Evolutionary conservation across 345 rosid genomes (phyloP).

Genomic region (Schrenkiella parvula): DNA sequence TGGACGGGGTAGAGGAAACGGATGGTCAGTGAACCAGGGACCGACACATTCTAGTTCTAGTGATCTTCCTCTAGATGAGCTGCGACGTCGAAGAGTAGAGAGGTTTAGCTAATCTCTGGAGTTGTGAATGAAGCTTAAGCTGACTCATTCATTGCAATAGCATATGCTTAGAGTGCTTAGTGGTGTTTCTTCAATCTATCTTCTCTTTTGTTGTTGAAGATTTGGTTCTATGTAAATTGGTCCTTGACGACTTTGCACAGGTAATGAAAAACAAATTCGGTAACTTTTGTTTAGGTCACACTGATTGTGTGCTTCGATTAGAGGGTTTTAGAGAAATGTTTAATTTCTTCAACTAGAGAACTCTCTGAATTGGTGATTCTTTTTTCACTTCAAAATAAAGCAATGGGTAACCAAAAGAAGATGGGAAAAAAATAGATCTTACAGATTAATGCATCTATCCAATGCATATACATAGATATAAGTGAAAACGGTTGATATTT

Average conservation of each 20-base stretch:
- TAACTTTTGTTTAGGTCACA: not conserved
- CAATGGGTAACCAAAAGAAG: no score
- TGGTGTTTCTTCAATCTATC: not conserved
- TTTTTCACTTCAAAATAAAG: not conserved
- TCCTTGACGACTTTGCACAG: not conserved
- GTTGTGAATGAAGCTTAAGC: constrained; percentile 12
- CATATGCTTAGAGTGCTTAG: not conserved
- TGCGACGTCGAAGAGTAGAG: constrained; percentile 78
- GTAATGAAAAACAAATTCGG: not conserved
- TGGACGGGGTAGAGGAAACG: constrained; percentile 33
- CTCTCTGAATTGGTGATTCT: not conserved
- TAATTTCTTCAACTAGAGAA: not conserved
- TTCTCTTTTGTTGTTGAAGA: constrained; percentile 24
- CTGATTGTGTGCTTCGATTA: not conserved
- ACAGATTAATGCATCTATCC: not conserved
- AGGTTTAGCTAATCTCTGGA: constrained; percentile 54
- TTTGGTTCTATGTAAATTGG: constrained; percentile 10
- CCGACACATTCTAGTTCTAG: constrained; percentile 19
- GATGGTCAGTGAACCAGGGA: constrained; percentile 29
- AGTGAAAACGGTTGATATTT: not conserved
- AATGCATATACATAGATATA: not conserved
- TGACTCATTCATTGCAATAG: constrained; percentile 3
- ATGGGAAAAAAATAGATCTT: no score
- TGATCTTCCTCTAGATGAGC: constrained; percentile 60
- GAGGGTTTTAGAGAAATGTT: not conserved